A percentile compares a stretch with the other conserved stretches of the same genome.
Conservation (phyloP, 371 early-diverging fungal genomes). For the Mortierella sp. region DNA sequence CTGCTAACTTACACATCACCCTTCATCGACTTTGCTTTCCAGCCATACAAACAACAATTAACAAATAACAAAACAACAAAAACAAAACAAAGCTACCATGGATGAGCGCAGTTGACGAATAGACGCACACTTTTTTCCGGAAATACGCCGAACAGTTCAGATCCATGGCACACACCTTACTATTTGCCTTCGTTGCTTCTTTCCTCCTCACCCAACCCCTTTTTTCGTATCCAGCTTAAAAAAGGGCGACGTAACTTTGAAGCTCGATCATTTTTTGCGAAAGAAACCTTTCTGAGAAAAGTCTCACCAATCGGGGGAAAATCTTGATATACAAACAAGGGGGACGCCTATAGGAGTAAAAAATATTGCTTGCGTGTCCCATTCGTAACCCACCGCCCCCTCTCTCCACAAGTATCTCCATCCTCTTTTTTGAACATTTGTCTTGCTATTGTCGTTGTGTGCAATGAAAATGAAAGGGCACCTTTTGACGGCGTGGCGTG, state of each 20-base stretch:
- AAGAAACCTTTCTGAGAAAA: neutral
- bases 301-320: neutral
- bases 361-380: neutral
- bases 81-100: neutral
- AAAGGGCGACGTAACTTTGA: no score
- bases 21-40: neutral
- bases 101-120: constrained; percentile 6
- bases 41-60: neutral
- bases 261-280: no score
- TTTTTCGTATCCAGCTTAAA: no score
- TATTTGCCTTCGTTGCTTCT: no score
- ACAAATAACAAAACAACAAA: neutral
- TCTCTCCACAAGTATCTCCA: no score
- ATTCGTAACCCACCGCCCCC: neutral
- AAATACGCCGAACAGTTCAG: no score
- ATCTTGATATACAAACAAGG: neutral
- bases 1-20: neutral
- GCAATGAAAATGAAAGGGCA: no score
- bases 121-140: neutral
- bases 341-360: neutral
- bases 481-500: no score
- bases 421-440: no score
- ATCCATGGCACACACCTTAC: no score
- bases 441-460: no score
- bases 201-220: no score